Conservation (phyloP, 768 basidiomycete genomes). For the Lactarius deliciosus region DNA sequence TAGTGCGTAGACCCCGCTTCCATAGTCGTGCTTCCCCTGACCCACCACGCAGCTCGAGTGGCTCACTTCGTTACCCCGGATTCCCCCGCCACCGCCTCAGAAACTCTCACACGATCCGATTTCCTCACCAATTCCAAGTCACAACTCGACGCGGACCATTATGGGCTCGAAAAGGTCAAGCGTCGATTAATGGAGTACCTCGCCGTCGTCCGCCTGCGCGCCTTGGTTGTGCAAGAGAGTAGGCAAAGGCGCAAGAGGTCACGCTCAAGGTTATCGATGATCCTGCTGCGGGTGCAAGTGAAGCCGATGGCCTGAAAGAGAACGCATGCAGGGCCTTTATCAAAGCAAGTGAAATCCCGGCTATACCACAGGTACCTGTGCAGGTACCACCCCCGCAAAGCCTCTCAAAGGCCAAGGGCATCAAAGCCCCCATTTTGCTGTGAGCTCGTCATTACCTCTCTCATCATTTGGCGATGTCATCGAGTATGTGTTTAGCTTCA, state of each 20-base stretch:
- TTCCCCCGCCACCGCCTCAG: conserved; percentile 41
- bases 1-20: conserved; percentile 47
- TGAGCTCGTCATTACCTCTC: conserved; percentile 33
- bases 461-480: conserved; percentile 8
- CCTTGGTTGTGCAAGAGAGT: conserved; percentile 29
- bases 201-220: conserved; percentile 68
- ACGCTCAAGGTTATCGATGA: conserved; percentile 27
- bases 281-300: conserved; percentile 17
- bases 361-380: conserved; percentile 10
- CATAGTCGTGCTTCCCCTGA: background rate
- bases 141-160: conserved; percentile 89
- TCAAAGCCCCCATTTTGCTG: conserved; percentile 73
- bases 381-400: conserved; percentile 12
- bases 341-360: conserved; percentile 19
- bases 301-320: conserved; percentile 22
- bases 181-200: conserved; percentile 89
- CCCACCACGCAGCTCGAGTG: conserved; percentile 69
- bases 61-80: conserved; percentile 86
- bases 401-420: conserved; percentile 38
- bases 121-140: conserved; percentile 70
- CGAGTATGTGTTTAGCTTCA: conserved; percentile 50
- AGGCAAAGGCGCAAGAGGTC: conserved; percentile 26
- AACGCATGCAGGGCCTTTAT: conserved; percentile 8
- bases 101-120: conserved; percentile 47
- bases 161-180: conserved; percentile 93